Evolutionary conservation across 2,329 filamentous ascomycete species (phyloP).

Genomic region (Alternaria gaisen): DNA sequence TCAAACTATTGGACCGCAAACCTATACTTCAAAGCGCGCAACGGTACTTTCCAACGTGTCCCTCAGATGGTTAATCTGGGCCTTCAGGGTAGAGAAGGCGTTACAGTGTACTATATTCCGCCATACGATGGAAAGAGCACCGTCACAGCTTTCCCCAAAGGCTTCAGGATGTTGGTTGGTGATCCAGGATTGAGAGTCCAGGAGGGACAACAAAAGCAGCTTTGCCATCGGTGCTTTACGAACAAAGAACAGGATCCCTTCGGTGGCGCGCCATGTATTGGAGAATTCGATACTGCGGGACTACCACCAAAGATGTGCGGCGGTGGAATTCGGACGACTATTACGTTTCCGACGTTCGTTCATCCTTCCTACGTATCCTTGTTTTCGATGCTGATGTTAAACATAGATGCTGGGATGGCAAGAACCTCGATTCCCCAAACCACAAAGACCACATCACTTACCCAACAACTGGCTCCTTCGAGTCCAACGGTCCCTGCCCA

Average conservation of each 20-base stretch:
- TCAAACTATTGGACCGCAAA: conserved; percentile 42
- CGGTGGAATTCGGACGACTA: conserved; percentile 58
- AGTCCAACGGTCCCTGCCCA: conserved; percentile 46
- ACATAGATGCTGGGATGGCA: conserved; percentile 56
- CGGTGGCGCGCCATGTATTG: conserved; percentile 52
- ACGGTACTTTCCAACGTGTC: conserved; percentile 41
- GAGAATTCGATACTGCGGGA: conserved; percentile 33
- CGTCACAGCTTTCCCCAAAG: conserved; percentile 44
- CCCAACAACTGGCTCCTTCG: conserved; percentile 31
- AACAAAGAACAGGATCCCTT: conserved; percentile 54
- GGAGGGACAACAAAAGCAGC: conserved; percentile 40
- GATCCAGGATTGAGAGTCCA: conserved; percentile 29
- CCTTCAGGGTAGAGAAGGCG: conserved; percentile 33
- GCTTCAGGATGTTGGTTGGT: conserved; percentile 42
- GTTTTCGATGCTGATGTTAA: background rate
- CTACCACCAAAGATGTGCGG: conserved; percentile 36
- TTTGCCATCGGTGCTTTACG: conserved; percentile 57
- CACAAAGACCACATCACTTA: conserved; percentile 63
- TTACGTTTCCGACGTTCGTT: conserved; percentile 55
- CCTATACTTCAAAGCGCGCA: conserved; percentile 38
- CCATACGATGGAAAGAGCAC: conserved; percentile 46
- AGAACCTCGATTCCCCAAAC: conserved; percentile 60
- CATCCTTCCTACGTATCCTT: background rate
- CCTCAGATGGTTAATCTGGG: conserved; percentile 42
- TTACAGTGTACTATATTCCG: conserved; percentile 44